Evolutionary conservation across 805 yeast species (phyloP).

Genomic region (Soucietia sequanensis): DNA sequence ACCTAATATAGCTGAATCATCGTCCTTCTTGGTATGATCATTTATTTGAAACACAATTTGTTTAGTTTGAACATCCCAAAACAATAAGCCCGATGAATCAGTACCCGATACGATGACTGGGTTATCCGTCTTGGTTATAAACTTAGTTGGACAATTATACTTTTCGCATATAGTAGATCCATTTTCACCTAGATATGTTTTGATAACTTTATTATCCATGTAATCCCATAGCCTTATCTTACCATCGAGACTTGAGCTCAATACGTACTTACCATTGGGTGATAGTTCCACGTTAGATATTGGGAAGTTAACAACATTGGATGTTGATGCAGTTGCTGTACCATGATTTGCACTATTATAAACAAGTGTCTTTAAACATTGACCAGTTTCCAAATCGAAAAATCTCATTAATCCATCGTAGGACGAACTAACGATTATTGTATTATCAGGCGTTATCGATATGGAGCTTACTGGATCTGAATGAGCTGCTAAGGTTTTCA

Average conservation of each 20-base stretch:
- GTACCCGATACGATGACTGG: constrained; percentile 60
- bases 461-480: constrained; percentile 83
- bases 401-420: constrained; percentile 89
- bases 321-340: constrained; percentile 56
- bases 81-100: constrained; percentile 49
- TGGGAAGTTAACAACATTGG: constrained; percentile 57
- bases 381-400: constrained; percentile 87
- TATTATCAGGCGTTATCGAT: constrained; percentile 73
- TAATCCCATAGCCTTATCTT: constrained; percentile 81
- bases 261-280: constrained; percentile 75
- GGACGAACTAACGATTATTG: constrained; percentile 81
- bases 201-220: constrained; percentile 74
- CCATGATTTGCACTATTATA: constrained; percentile 66
- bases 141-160: constrained; percentile 52
- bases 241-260: constrained; percentile 82
- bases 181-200: constrained; percentile 52
- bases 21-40: constrained; percentile 10
- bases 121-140: constrained; percentile 36
- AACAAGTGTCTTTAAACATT: constrained; percentile 85
- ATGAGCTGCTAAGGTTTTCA: constrained; percentile 87
- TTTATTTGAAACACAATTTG: constrained; percentile 35
- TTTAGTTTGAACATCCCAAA: constrained; percentile 71
- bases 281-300: constrained; percentile 70
- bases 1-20: constrained; percentile 37
- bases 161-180: constrained; percentile 45